Evolutionary conservation across 148 eudicot species (phyloP), one percentile per base, ranked within the genome.

Genomic region (Chenopodium berlandieri): DNA sequence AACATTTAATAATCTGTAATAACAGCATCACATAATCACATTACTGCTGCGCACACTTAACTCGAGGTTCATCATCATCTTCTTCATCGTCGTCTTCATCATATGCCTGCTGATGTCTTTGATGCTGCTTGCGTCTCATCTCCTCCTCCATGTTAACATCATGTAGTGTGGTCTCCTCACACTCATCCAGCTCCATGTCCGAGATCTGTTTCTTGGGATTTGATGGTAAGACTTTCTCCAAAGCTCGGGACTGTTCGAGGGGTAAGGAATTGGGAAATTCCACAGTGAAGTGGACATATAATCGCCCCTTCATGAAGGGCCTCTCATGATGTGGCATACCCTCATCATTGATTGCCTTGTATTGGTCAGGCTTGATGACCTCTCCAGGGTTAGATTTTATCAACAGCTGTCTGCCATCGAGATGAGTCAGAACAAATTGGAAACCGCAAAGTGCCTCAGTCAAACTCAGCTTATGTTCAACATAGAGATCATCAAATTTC

Each of bases 391-490:
- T 84, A 1, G 91, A 88, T 52, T 91, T 91, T 70, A 92, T 86
- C 32, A 91, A 82, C 2, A 91, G 90, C 82, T 79, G 90, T 72
- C 97, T 81, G 22, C 91, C 92, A 78, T 92, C 97, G 27, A 92
- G 91, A 79, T 92, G 97, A 68, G 92, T 86, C 12, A 92, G 62
- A 64, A 82, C 79, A 84, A 92, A 92, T 78, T 86, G 90, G 82
- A 92, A 92, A 56, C 94, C 97, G 70, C 97, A 89, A 17, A 92
- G 91, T 54, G 97, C 92, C 77, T 92, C 94, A 0, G 88, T 86
- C 65, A 92, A 80, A 75, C 79, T 86, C 52, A 92, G 78, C 62
- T 85, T 84, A 78, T 89, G 95, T 81, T 92, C 92, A 44, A 88
- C 82, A 68, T 71, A 88, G 77, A 92, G 93, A 80, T 92, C 93